Evolutionary conservation across 345 rosid genomes (phyloP), one percentile per base, ranked within the genome.

Genomic region (Eucalyptus microcorys): DNA sequence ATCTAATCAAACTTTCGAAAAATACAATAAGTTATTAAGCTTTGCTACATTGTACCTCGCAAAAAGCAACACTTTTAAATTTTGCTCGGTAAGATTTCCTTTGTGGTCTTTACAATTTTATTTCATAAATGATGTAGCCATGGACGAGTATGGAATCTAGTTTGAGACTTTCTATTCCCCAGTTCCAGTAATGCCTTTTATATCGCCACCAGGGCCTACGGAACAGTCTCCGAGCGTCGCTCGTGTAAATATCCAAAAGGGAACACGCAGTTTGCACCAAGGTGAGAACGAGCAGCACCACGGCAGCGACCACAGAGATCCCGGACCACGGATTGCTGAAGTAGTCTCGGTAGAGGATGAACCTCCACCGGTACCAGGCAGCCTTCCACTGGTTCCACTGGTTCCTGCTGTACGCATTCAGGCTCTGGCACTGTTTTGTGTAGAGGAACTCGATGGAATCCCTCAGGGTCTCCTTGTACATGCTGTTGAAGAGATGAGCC

Each of bases 271-370:
- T 89, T 68, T 89, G 90, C 47, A 86, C 16, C 10, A 86, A 40
- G 13, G 90, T 86, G 7, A 89, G 90, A 2, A 89, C 37, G 49
- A 89, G 42, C 37, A 89, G 48, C 24, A 89, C 32, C 10, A 40
- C 43, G 0, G 90, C 90, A 2, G 68, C 90, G 4, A 89, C 68
- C 64, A 89, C 90, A 1, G 90, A 89, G 66, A 89, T 32, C 45
- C 47, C 90, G 4, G 90, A 64, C 90, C 90, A 89, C 21, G 90
- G 90, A 66, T 86, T 89, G 85, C 64, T 64, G 80, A 89, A 89
- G 86, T 89, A 89, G 2, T 89, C 71, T 16, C 50, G 57, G 13
- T 14, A 14, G 30, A 89, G 86, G 22, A 85, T 86, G 49, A 86
- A 52, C 57, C 40, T 89, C 85, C 61, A 86, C 48, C 88, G n/a